Percentiles rank a stretch among this genome's conserved stretches.
Conservation (phyloP, 2,329 filamentous ascomycete genomes). For the Botryotinia narcissicola region DNA sequence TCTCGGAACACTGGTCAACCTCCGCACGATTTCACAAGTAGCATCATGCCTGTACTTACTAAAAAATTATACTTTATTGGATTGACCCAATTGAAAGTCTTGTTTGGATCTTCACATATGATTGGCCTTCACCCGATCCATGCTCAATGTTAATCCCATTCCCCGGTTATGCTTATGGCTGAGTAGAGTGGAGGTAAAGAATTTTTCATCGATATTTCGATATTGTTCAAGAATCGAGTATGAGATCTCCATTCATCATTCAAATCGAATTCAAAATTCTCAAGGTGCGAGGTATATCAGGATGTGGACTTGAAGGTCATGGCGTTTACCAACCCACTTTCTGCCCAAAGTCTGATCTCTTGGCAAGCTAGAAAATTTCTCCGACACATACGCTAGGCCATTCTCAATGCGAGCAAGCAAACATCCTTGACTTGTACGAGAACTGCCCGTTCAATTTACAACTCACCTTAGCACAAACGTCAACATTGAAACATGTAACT, state of each 20-base stretch:
- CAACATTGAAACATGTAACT: constrained; percentile 5
- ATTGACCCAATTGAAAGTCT: neutral
- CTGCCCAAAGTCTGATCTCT: neutral
- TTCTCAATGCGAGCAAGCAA: neutral
- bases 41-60: neutral
- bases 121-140: neutral
- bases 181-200: neutral
- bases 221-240: neutral
- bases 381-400: neutral
- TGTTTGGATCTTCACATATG: neutral
- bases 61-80: neutral
- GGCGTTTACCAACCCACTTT: neutral
- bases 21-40: neutral
- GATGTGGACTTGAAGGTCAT: neutral
- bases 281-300: neutral
- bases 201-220: neutral
- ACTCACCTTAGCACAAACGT: neutral
- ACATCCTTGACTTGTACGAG: neutral
- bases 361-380: neutral
- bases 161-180: neutral
- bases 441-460: neutral
- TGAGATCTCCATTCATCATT: neutral
- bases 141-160: neutral
- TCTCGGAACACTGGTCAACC: neutral
- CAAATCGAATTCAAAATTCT: neutral